Evolutionary conservation across 306 rosid species (phyloP).

Genomic region (Prunus armeniaca): DNA sequence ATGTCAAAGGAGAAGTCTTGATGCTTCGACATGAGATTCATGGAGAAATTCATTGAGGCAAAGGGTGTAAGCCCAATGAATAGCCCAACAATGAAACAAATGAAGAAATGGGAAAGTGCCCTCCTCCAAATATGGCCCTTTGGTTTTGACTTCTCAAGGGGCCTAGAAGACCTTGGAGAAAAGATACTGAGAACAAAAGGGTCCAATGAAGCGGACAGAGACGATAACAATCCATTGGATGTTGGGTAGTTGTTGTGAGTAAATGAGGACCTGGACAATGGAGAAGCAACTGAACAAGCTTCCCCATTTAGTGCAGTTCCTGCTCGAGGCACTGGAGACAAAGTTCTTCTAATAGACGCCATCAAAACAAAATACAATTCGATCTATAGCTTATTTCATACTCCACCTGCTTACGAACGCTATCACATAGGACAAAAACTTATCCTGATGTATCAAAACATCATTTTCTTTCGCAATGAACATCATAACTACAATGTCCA

Average conservation of each 20-base stretch:
- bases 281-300: constrained; percentile 62
- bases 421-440: constrained; percentile 5
- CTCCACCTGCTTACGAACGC: background rate
- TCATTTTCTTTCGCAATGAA: constrained; percentile 18
- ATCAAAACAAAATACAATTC: constrained; percentile 32
- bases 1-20: constrained; percentile 63
- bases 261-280: constrained; percentile 70
- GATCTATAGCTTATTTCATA: constrained; percentile 13
- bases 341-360: constrained; percentile 84
- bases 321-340: constrained; percentile 72
- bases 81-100: constrained; percentile 67
- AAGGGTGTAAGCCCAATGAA: constrained; percentile 69
- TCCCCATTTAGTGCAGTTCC: constrained; percentile 55
- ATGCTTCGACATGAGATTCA: constrained; percentile 52
- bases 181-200: constrained; percentile 45
- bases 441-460: constrained; percentile 18
- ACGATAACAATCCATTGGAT: constrained; percentile 43
- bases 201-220: constrained; percentile 37
- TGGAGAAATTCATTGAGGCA: constrained; percentile 49
- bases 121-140: constrained; percentile 72
- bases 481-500: background rate
- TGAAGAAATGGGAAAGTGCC: constrained; percentile 57
- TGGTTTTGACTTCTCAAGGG: constrained; percentile 59
- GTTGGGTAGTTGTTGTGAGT: constrained; percentile 47
- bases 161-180: constrained; percentile 54